Evolutionary conservation across 1,284 basidiomycete species (phyloP).

Genomic region (Cronartium ribicola): DNA sequence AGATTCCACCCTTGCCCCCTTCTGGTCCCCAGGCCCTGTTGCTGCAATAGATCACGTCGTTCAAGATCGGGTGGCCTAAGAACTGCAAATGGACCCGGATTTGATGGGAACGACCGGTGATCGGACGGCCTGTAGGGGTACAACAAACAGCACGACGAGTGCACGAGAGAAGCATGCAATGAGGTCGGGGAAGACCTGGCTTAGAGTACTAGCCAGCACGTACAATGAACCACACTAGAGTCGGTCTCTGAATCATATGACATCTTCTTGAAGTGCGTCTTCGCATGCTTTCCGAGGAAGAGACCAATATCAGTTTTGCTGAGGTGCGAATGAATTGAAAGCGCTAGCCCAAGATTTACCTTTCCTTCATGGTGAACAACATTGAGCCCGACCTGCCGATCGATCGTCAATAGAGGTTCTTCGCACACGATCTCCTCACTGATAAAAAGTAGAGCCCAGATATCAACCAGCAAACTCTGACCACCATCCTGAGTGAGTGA

Average conservation of each 20-base stretch:
- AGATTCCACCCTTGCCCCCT: constrained; percentile 68
- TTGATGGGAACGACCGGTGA: constrained; percentile 70
- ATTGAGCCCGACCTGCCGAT: constrained; percentile 91
- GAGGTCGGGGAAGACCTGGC: constrained; percentile 2
- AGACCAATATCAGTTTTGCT: neutral
- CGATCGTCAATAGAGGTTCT: constrained; percentile 82
- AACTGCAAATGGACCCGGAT: constrained; percentile 93
- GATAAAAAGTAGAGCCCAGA: neutral
- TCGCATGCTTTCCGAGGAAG: constrained; percentile 61
- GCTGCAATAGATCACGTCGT: constrained; percentile 56
- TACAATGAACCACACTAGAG: constrained; percentile 84
- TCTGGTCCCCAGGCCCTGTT: constrained; percentile 73
- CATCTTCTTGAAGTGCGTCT: constrained; percentile 81
- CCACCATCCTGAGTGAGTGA: neutral
- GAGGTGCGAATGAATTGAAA: neutral
- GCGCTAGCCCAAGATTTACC: constrained; percentile 55
- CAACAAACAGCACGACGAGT: neutral
- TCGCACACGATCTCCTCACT: constrained; percentile 77
- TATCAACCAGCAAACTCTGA: neutral
- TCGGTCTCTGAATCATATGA: constrained; percentile 77
- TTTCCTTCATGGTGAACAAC: constrained; percentile 91
- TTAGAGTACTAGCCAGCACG: constrained; percentile 56
- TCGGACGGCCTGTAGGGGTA: constrained; percentile 45
- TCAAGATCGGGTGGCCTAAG: constrained; percentile 83
- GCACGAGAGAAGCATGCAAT: neutral